Base-by-base conservation (phyloP, 2,329 filamentous ascomycete genomes). In the Boeremia lycopersici region DNA sequence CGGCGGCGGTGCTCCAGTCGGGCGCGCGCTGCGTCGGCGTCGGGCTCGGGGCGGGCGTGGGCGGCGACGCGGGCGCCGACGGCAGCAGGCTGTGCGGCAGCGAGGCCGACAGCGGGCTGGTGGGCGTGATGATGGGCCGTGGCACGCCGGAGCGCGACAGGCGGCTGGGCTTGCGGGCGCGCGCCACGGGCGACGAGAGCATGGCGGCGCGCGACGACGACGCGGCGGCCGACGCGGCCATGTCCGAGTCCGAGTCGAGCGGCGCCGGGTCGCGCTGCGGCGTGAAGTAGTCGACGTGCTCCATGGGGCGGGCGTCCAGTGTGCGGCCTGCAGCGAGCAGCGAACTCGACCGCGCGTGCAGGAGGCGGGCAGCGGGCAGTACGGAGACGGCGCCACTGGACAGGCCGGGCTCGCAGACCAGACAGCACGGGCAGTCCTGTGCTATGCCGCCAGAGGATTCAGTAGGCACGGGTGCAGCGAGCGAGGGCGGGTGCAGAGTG, bases 1-100 rank as follows among this genome's bases (percentile, higher is more conserved):
- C 89, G 36, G 88, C 87, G 17, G 88, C 87, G 58, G 86, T 86
- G 69, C 87, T 90, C 89, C 90, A 93, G 76, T 91, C 88, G 12
- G 83, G 83, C n/a, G 79, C 80, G 60, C 84, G 76, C 59, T 86
- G 83, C 61, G 84, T 84, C 19, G 86, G 86, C 13, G 85, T 87
- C 5, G 86, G 86, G 69, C 84, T 87, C 6, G 86, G 86, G 26
- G 86, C 86, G 10, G 86, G 86, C n/a, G 86, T 88, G 13, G 86
- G 86, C 61, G 86, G 86, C 43, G 85, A 88, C 11, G 85, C 83
- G 17, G 86, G 85, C 48, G 85, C 84, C 6, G 86, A 87, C 15
- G 85, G 84, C 8, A 86, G 79, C n/a, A 86, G 81, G 63, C 81
- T 86, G 59, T 84, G 79, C 30, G 84, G 82, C 57, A 86, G 81